Percentiles rank a stretch among this genome's conserved stretches.
These are phyloP conservation scores for Paraconiothyrium brasiliense DNA, from an alignment of 2,329 filamentous ascomycete genomes.

Conservation along the genomic window DNA sequence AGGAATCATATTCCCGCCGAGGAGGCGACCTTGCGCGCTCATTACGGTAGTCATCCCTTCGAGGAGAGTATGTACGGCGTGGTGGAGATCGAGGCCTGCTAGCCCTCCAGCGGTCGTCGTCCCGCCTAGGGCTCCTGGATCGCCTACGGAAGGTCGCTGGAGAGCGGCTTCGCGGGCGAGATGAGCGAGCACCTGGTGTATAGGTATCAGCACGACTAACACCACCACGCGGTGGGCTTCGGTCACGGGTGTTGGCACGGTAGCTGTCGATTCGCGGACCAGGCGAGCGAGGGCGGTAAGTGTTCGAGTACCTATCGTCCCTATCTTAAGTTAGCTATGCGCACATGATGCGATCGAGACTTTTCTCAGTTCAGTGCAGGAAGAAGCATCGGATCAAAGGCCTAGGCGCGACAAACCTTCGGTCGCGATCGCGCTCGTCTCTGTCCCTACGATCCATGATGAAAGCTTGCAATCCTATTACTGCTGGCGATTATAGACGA, in stretches of 20 bases:
- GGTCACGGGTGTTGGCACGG: constrained; percentile 33
- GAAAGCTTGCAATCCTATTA: constrained; percentile 10
- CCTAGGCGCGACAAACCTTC: constrained; percentile 52
- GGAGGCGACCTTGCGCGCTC: constrained; percentile 53
- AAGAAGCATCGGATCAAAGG: constrained; percentile 19
- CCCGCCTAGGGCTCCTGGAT: constrained; percentile 52
- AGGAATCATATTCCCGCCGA: constrained; percentile 51
- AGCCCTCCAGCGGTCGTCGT: constrained; percentile 55
- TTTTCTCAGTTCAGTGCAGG: background rate
- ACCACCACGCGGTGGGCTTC: constrained; percentile 49
- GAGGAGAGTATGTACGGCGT: constrained; percentile 51
- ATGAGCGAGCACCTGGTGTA: constrained; percentile 46
- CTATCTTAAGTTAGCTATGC: constrained; percentile 32
- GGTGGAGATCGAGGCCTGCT: constrained; percentile 60
- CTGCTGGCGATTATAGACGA: constrained; percentile 10
- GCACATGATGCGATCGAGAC: background rate
- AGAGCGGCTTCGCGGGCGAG: constrained; percentile 51
- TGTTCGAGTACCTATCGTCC: constrained; percentile 51
- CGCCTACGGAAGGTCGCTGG: constrained; percentile 47
- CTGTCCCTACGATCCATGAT: constrained; percentile 49
- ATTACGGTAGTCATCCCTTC: constrained; percentile 49
- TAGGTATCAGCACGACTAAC: constrained; percentile 53
- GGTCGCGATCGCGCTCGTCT: constrained; percentile 53
- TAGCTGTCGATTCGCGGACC: constrained; percentile 49
- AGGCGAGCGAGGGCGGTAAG: constrained; percentile 48